Evolutionary conservation across 2,329 filamentous ascomycete genomes (phyloP).

Genomic region (Colletotrichum higginsianum): DNA sequence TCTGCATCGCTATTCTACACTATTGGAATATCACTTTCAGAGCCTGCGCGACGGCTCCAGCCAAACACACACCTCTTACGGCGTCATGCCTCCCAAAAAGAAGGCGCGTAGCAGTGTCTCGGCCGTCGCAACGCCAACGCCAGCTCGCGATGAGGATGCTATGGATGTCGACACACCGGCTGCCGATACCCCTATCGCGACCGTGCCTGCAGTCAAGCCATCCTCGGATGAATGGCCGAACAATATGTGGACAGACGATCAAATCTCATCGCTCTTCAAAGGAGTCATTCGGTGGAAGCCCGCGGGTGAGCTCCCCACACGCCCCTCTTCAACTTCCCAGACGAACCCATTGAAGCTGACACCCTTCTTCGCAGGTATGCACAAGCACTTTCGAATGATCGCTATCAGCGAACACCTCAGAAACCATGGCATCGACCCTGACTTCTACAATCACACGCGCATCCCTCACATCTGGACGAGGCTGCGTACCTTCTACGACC

Average conservation of each 20-base stretch:
- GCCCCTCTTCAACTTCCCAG: background rate
- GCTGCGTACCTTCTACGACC: constrained; percentile 85
- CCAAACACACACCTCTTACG: constrained; percentile 6
- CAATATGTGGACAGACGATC: constrained; percentile 94
- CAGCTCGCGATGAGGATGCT: constrained; percentile 69
- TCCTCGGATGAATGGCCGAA: constrained; percentile 60
- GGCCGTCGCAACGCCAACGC: constrained; percentile 71
- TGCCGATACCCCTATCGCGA: constrained; percentile 64
- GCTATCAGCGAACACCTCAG: constrained; percentile 85
- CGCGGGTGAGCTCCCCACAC: constrained; percentile 72
- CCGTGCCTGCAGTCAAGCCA: constrained; percentile 58
- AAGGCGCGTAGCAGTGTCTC: constrained; percentile 70
- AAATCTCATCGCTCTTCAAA: constrained; percentile 93
- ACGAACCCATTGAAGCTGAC: constrained; percentile 43
- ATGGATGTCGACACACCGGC: constrained; percentile 73
- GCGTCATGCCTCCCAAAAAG: constrained; percentile 78
- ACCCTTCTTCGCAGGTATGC: constrained; percentile 75
- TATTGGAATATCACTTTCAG: no score
- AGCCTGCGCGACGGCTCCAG: background rate
- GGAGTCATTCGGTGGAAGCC: constrained; percentile 96
- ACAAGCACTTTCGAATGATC: constrained; percentile 94
- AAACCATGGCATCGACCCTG: constrained; percentile 83
- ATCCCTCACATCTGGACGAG: constrained; percentile 96
- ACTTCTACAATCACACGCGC: constrained; percentile 82
- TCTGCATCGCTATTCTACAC: background rate